Percentiles rank a stretch among this genome's conserved stretches.
Conservation (phyloP, 2,329 filamentous ascomycete genomes). For the Penicillium fuscoglaucum region DNA sequence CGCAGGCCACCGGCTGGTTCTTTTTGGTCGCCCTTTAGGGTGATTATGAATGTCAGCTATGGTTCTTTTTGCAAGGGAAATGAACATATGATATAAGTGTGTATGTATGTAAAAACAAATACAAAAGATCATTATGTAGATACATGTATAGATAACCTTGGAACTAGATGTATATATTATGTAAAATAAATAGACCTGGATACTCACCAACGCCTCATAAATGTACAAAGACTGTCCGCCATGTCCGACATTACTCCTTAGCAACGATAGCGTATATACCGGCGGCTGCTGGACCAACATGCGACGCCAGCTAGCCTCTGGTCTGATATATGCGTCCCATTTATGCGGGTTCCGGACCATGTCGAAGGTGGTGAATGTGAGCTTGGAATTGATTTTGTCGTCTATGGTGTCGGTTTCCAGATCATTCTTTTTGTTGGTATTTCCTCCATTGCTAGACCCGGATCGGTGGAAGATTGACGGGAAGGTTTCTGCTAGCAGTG, state of each 20-base stretch:
- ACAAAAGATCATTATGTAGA: not conserved
- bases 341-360: not conserved
- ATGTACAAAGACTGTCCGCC: constrained; percentile 1
- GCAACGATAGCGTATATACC: not conserved
- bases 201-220: constrained; percentile 4
- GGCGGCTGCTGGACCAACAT: constrained; percentile 11
- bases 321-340: not conserved
- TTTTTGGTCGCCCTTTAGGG: not conserved
- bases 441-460: not conserved
- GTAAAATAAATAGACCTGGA: not conserved
- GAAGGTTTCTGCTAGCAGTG: constrained; percentile 1
- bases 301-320: constrained; percentile 7
- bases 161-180: not conserved
- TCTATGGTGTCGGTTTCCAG: not conserved
- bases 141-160: not conserved
- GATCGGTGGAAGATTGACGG: not conserved
- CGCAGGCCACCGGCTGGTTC: not conserved
- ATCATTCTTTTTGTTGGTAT: not conserved
- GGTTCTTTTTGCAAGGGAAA: not conserved
- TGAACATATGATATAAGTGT: not conserved
- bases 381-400: too few species aligned
- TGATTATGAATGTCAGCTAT: not conserved
- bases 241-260: constrained; percentile 3
- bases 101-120: too few species aligned
- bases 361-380: constrained; percentile 2